A percentile compares a stretch with the other conserved stretches of the same genome.
Evolutionary conservation across 2,329 filamentous ascomycete species (phyloP).

Genomic region (Botryotinia calthae): DNA sequence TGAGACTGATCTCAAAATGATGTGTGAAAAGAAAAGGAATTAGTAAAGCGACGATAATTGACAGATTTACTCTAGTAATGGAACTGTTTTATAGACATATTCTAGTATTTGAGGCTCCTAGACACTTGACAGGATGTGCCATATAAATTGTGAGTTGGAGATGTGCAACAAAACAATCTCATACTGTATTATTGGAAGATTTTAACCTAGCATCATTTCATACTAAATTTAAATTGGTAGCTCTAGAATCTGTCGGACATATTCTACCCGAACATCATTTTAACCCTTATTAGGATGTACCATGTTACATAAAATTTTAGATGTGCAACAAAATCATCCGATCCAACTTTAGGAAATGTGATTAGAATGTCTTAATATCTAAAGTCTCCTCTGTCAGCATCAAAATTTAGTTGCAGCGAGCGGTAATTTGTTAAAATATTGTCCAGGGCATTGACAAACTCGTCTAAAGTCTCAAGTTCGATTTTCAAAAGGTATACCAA

Average conservation of each 20-base stretch:
- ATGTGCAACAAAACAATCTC: background rate
- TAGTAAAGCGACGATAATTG: background rate
- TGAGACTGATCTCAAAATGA: too few relatives aligned
- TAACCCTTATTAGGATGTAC: background rate
- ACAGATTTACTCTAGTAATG: background rate
- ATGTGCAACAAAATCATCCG: background rate
- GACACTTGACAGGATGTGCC: background rate
- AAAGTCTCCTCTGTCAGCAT: background rate
- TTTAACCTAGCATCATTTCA: background rate
- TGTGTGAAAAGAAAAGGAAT: background rate
- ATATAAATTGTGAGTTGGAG: background rate
- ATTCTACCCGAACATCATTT: background rate
- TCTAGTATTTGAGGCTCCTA: background rate
- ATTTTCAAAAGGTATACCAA: background rate
- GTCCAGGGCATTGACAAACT: background rate
- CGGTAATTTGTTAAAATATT: background rate
- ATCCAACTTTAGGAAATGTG: background rate
- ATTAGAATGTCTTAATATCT: background rate
- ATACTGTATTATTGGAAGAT: background rate
- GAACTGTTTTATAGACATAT: background rate
- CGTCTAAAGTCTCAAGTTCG: background rate
- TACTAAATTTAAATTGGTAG: background rate
- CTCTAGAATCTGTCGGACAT: background rate
- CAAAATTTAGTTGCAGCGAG: background rate
- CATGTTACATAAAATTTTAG: background rate